Evolutionary conservation across 1,139 yeast species (phyloP).

Genomic region (Ogataea hybrid): DNA sequence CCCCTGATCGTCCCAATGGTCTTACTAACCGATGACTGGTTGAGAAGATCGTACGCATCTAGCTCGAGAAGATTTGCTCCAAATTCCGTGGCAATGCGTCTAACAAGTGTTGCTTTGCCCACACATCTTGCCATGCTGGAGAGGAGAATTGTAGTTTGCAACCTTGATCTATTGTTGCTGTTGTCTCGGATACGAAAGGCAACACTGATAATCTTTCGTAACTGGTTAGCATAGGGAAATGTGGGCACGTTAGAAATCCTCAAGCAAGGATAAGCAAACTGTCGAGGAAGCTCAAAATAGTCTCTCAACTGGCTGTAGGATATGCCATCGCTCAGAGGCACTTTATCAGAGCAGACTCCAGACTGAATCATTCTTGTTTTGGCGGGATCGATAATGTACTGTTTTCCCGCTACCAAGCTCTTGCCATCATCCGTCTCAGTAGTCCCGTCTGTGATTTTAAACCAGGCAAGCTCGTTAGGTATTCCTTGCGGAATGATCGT

Average conservation of each 20-base stretch:
- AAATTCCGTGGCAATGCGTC: constrained; percentile 51
- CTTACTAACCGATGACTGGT: constrained; percentile 72
- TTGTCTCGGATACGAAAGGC: constrained; percentile 31
- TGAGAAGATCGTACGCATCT: constrained; percentile 61
- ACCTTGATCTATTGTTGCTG: constrained; percentile 12
- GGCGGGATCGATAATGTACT: constrained; percentile 60
- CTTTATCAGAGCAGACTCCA: constrained; percentile 40
- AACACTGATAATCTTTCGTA: constrained; percentile 51
- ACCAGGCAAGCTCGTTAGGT: constrained; percentile 85
- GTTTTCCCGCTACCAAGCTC: constrained; percentile 35
- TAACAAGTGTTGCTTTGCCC: constrained; percentile 71
- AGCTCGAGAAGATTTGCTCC: constrained; percentile 72
- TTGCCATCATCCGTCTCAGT: constrained; percentile 32
- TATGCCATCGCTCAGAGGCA: constrained; percentile 8
- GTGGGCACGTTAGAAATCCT: constrained; percentile 16
- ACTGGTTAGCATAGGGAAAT: constrained; percentile 52
- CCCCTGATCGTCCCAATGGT: constrained; percentile 79
- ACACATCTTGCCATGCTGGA: constrained; percentile 72
- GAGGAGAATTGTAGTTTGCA: constrained; percentile 64
- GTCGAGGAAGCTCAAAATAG: constrained; percentile 40
- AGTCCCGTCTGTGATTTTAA: constrained; percentile 51
- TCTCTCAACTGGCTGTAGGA: constrained; percentile 24
- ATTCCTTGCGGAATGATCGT: constrained; percentile 55
- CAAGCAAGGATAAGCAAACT: constrained; percentile 34
- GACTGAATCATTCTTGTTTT: constrained; percentile 68